A percentile compares a stretch with the other conserved stretches of the same genome.
phyloP scores from a whole-genome alignment of 306 rosid genomes.

The Cucurbita argyrosperma region DNA sequence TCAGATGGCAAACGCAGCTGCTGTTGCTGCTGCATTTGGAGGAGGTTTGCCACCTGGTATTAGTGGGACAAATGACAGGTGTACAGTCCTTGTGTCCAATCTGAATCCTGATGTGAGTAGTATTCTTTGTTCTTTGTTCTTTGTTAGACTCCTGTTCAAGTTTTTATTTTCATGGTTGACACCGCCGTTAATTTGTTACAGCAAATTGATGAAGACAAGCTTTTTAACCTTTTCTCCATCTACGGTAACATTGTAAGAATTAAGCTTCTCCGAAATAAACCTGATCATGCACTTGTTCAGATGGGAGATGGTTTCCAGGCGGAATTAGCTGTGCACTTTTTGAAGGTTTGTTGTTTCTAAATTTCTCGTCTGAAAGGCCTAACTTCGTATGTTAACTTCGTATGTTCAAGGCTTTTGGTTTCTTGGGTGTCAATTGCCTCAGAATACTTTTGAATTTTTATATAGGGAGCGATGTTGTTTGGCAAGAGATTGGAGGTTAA shows the following conservation, averaged over 20 bases:
- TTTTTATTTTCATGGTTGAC: constrained; percentile 6
- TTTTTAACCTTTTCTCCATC: constrained; percentile 88
- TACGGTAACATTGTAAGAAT: constrained; percentile 93
- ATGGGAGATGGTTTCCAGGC: constrained; percentile 99
- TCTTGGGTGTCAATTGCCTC: neutral
- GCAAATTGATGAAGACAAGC: constrained; percentile 95
- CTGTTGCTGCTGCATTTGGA: constrained; percentile 83
- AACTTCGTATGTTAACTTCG: neutral
- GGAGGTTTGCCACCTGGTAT: constrained; percentile 97
- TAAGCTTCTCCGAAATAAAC: constrained; percentile 86
- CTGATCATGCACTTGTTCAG: constrained; percentile 94
- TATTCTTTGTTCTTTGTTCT: neutral
- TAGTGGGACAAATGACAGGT: constrained; percentile 91
- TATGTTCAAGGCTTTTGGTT: neutral
- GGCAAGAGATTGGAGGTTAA: constrained; percentile 91
- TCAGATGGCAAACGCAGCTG: constrained; percentile 84
- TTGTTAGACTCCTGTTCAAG: neutral
- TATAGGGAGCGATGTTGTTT: constrained; percentile 69
- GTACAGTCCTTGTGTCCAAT: constrained; percentile 86
- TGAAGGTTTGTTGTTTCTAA: constrained; percentile 52
- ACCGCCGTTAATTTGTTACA: constrained; percentile 21
- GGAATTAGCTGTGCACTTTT: constrained; percentile 86
- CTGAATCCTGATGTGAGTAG: constrained; percentile 77
- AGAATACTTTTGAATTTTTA: neutral
- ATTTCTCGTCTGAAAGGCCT: neutral